Evolutionary conservation across 1,284 basidiomycete species (phyloP).

Genomic region (Puccinia horiana): DNA sequence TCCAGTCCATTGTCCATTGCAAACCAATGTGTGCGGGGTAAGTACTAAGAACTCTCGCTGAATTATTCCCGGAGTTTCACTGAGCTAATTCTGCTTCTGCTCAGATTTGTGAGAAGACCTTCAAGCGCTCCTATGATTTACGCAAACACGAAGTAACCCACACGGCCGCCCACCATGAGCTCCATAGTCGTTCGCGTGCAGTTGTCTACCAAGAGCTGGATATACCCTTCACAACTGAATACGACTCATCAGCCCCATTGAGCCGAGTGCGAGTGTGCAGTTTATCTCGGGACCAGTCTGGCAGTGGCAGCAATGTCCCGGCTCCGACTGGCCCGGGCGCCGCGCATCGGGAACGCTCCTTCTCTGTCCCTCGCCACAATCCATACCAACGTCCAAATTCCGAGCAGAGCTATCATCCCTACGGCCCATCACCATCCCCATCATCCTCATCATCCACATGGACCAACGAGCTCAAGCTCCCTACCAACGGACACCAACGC

Average conservation of each 20-base stretch:
- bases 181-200: slow-evolving; percentile 37
- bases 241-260: not conserved
- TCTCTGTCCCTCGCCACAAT: not conserved
- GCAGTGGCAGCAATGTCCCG: not conserved
- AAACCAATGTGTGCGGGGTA: slow-evolving; percentile 48
- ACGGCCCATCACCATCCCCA: not conserved
- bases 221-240: slow-evolving; percentile 1
- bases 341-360: not conserved
- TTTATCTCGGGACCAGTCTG: not conserved
- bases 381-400: slow-evolving; percentile 5
- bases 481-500: not conserved
- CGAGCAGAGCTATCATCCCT: not conserved
- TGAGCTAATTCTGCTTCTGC: not conserved
- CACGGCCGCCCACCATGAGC: slow-evolving; percentile 46
- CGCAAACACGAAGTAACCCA: slow-evolving; percentile 48
- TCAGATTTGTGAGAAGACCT: slow-evolving; percentile 48
- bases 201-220: slow-evolving; percentile 42
- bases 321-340: too few relatives aligned
- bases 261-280: not conserved
- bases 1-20: slow-evolving; percentile 46
- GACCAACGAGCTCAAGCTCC: not conserved
- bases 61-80: too few relatives aligned
- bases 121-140: slow-evolving; percentile 47
- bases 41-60: not conserved
- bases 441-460: not conserved